Evolutionary conservation across 768 basidiomycete species (phyloP), one percentile per base, ranked within the genome.

Genomic region (Pleurotus citrinopileatus): DNA sequence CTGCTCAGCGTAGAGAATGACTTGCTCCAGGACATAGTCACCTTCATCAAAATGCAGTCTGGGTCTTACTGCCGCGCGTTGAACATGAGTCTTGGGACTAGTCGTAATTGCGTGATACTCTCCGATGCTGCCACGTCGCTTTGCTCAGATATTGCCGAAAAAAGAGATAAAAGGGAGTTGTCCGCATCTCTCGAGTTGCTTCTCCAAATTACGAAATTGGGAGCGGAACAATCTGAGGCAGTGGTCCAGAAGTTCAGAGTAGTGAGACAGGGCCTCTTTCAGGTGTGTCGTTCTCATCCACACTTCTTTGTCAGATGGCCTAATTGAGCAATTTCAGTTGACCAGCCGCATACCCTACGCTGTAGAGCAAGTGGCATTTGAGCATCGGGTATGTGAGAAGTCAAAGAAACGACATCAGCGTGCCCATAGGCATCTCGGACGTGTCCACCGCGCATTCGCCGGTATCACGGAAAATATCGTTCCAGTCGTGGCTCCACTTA

Each of bases 331-430:
- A 22, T 1, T n/a, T 15, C 26, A 50, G 47, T 23, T 51, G 22
- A 51, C 48, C 7, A 37, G 48, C 19, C 48, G 48, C 22, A 51
- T 51, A 17, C 48, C 48, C 17, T 37, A 51, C 19, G 48, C 48
- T 20, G 48, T 51, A 4, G 48, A 51, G 15, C 48, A 51, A 23
- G 34, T 38, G 13, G 34, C 22, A n/a, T 51, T 51, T 34, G 48
- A 51, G 48, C 29, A 36, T 20, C 48, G 19, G 29, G 34, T 51
- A 9, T 36, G 29, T 23, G 48, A 51, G 20, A 26, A 17, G 3
- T 51, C 48, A 2, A 51, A 51, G 34, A 34, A 25, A n/a, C 48
- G 48, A 17, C 27, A 51, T 20, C 29, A 37, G 4, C 32, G 32
- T 3, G 48, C 48, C 15, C 22, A 28, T 6, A 51, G 37, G 22